Evolutionary conservation across 2,329 filamentous ascomycete genomes (phyloP).

Genomic region (Pseudogymnoascus verrucosus): DNA sequence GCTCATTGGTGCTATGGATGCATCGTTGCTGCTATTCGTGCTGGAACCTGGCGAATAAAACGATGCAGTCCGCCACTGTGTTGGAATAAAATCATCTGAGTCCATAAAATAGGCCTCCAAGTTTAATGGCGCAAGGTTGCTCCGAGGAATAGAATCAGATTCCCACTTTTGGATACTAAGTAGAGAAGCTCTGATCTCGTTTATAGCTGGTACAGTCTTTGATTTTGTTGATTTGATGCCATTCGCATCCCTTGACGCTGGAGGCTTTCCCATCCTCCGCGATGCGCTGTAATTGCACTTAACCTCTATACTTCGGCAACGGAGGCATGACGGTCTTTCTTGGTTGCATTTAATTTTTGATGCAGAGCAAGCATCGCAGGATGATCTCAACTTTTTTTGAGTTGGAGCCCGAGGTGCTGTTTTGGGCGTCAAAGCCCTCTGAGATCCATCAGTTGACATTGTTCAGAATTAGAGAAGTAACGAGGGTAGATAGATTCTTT

Average conservation of each 20-base stretch:
- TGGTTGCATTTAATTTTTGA: slow-evolving; percentile 2
- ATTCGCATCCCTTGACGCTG: background rate
- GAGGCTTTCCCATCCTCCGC: background rate
- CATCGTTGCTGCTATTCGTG: background rate
- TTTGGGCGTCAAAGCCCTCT: background rate
- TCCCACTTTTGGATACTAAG: background rate
- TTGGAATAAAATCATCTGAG: background rate
- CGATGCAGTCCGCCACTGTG: background rate
- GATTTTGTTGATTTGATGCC: background rate
- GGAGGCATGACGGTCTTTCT: background rate
- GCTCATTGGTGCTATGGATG: background rate
- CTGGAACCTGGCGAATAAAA: background rate
- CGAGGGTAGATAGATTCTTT: background rate
- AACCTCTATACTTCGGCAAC: background rate
- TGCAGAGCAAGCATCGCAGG: background rate
- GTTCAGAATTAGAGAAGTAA: background rate
- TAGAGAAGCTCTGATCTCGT: background rate
- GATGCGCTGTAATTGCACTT: slow-evolving; percentile 4
- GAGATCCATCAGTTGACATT: background rate
- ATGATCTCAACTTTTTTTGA: background rate
- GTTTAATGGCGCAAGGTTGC: background rate
- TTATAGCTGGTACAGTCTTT: background rate
- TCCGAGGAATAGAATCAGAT: background rate
- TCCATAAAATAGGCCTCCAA: background rate
- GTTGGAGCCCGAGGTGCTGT: background rate